Evolutionary conservation across 371 early-diverging fungal genomes (phyloP).

Genomic region (Encephalitozoon cuniculi): DNA sequence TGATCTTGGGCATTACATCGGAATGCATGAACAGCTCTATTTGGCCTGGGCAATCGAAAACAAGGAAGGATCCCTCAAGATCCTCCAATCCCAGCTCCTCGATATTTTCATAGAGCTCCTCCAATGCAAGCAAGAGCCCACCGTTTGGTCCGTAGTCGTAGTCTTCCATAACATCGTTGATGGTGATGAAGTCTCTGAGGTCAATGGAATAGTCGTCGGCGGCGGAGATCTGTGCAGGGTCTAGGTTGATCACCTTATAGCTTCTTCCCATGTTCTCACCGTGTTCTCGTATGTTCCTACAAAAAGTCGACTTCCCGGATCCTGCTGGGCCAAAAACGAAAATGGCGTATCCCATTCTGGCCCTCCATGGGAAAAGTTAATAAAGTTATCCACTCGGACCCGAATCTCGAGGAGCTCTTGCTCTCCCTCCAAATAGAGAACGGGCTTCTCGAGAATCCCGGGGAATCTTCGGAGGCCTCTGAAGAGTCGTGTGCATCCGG

Average conservation of each 20-base stretch:
- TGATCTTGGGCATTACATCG: conserved; percentile 74
- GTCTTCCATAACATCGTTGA: conserved; percentile 93
- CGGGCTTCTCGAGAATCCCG: neutral
- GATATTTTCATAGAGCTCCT: conserved; percentile 75
- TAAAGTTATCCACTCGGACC: neutral
- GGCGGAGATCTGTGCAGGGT: conserved; percentile 79
- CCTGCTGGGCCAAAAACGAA: conserved; percentile 90
- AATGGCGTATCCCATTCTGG: conserved; percentile 47
- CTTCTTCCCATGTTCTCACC: conserved; percentile 69
- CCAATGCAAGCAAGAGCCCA: conserved; percentile 84
- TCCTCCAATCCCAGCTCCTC: conserved; percentile 87
- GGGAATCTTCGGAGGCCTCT: neutral
- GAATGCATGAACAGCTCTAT: conserved; percentile 97
- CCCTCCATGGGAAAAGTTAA: conserved; percentile 13
- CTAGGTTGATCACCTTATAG: conserved; percentile 85
- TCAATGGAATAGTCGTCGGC: conserved; percentile 62
- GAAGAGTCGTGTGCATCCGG: neutral
- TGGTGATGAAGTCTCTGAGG: conserved; percentile 80
- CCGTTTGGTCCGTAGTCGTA: conserved; percentile 94
- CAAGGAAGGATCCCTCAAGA: conserved; percentile 81
- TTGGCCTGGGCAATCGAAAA: conserved; percentile 98
- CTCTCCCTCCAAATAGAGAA: neutral
- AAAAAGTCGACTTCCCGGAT: conserved; percentile 87
- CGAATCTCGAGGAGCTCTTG: neutral
- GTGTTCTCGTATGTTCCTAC: conserved; percentile 79